Evolutionary conservation across 305 asterid genomes (phyloP).

Genomic region (Galium porrigens): DNA sequence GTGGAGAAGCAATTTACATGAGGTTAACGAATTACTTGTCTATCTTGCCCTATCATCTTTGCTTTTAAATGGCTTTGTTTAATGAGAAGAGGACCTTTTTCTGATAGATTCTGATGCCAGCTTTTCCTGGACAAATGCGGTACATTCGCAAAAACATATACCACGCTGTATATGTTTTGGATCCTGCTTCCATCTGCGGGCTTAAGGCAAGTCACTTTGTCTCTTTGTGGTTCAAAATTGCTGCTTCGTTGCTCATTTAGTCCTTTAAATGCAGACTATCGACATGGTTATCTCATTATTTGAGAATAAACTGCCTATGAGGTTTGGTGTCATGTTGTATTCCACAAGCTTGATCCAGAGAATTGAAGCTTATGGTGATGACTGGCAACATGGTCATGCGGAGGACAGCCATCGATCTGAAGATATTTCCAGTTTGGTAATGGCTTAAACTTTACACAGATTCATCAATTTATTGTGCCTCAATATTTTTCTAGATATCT

Average conservation of each 20-base stretch:
- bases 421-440: conserved; percentile 82
- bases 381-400: conserved; percentile 34
- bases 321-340: conserved; percentile 92
- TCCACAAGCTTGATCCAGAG: conserved; percentile 50
- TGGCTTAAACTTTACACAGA: conserved; percentile 7
- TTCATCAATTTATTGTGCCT: conserved; percentile 3
- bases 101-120: conserved; percentile 86
- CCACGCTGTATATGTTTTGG: conserved; percentile 83
- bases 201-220: conserved; percentile 55
- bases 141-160: conserved; percentile 89
- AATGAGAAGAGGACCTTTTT: conserved; percentile 7
- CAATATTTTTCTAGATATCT: not conserved
- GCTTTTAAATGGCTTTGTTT: conserved; percentile 16
- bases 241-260: conserved; percentile 18
- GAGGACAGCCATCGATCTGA: conserved; percentile 34
- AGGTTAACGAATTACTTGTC: conserved; percentile 32
- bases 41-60: conserved; percentile 11
- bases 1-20: conserved; percentile 89
- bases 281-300: conserved; percentile 59
- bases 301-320: conserved; percentile 81
- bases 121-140: conserved; percentile 93
- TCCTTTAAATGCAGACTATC: conserved; percentile 44
- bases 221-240: conserved; percentile 13
- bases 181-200: conserved; percentile 82
- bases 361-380: conserved; percentile 61